Evolutionary conservation across 768 basidiomycete species (phyloP).

Genomic region (Podaxis sp.): DNA sequence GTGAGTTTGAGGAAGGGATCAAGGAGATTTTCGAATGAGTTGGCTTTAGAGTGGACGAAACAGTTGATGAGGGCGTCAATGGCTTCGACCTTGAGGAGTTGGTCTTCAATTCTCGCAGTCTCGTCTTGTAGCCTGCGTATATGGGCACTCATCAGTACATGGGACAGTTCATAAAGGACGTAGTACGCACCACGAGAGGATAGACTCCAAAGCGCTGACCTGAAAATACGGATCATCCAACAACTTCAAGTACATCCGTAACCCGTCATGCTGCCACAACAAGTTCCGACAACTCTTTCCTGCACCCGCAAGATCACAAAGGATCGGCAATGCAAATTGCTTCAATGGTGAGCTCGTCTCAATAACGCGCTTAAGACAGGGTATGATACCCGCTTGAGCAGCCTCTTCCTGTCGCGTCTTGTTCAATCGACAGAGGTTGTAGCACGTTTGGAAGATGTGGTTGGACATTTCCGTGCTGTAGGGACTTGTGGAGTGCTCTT

Average conservation of each 20-base stretch:
- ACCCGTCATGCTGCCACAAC: conserved; percentile 93
- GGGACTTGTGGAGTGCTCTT: conserved; percentile 74
- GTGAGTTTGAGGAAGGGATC: conserved; percentile 92
- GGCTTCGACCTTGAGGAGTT: conserved; percentile 65
- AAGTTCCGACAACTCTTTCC: conserved; percentile 89
- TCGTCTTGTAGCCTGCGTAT: conserved; percentile 86
- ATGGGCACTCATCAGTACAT: neutral
- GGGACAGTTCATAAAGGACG: neutral
- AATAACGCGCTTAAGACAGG: conserved; percentile 87
- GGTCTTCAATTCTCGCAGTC: conserved; percentile 89
- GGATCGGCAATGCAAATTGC: conserved; percentile 94
- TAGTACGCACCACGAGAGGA: conserved; percentile 78
- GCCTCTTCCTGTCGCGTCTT: conserved; percentile 96
- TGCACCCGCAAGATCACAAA: conserved; percentile 94
- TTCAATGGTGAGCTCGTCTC: conserved; percentile 88
- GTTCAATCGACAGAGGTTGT: conserved; percentile 93
- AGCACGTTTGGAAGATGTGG: conserved; percentile 96
- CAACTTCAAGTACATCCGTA: conserved; percentile 75
- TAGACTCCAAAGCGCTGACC: conserved; percentile 87
- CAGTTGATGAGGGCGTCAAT: conserved; percentile 72
- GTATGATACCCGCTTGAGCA: conserved; percentile 92
- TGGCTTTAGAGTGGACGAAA: conserved; percentile 84
- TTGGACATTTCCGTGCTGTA: conserved; percentile 96
- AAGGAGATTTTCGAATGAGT: conserved; percentile 89
- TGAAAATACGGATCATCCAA: conserved; percentile 89